Evolutionary conservation across 2,329 filamentous ascomycete genomes (phyloP).

Genomic region (Paecilomyces fulvus): DNA sequence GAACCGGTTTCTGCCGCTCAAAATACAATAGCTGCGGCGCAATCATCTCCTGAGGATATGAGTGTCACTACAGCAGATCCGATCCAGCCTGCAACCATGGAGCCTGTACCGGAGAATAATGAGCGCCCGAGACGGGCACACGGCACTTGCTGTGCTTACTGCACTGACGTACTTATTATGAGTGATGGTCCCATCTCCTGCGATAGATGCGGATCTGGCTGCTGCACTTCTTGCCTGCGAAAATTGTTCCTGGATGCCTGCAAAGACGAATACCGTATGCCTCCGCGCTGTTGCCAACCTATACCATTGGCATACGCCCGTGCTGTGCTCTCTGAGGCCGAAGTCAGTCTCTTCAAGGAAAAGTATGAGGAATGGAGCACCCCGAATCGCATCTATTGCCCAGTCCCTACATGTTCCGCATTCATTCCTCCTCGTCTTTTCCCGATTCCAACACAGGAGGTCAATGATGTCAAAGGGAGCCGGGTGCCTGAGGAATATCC

Average conservation of each 20-base stretch:
- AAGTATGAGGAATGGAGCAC: slow-evolving; percentile 44
- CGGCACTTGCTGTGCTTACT: not conserved
- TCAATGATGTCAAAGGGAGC: not conserved
- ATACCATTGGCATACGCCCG: slow-evolving; percentile 36
- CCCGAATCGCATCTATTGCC: slow-evolving; percentile 41
- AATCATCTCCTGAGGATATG: not conserved
- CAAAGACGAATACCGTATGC: slow-evolving; percentile 34
- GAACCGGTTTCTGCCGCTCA: not conserved
- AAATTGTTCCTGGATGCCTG: slow-evolving; percentile 35
- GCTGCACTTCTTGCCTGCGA: slow-evolving; percentile 8
- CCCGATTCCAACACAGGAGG: not conserved
- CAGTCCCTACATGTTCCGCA: slow-evolving; percentile 38
- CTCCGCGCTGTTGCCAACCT: slow-evolving; percentile 37
- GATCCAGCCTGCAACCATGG: not conserved
- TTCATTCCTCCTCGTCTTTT: slow-evolving; percentile 37
- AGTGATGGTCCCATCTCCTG: not conserved
- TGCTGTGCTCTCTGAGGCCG: slow-evolving; percentile 24
- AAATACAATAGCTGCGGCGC: not conserved
- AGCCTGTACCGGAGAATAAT: not conserved
- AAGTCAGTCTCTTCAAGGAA: slow-evolving; percentile 29
- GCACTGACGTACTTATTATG: not conserved
- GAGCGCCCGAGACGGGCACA: not conserved
- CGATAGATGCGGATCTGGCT: not conserved
- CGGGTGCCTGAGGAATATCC: not conserved
- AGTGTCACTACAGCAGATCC: not conserved